These are phyloP conservation scores for Prunus mira DNA, from an alignment of 306 rosid species.

Conservation along the genomic window DNA sequence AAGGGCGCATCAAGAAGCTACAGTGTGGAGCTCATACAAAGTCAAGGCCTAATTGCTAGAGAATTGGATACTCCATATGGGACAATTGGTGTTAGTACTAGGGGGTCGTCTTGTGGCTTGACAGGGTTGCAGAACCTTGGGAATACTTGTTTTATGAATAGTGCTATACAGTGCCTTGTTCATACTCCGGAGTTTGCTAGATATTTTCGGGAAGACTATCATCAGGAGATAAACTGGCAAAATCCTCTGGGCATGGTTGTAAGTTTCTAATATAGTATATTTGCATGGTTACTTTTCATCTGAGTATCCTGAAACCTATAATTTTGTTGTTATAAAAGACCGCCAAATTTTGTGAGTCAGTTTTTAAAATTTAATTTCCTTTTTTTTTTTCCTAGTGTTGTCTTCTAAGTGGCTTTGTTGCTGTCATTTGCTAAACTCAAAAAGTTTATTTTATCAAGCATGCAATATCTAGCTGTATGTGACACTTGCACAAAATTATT, in stretches of 20 bases:
- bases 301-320: neutral
- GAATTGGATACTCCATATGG: slow-evolving; percentile 64
- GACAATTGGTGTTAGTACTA: slow-evolving; percentile 71
- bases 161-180: slow-evolving; percentile 96
- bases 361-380: too few species aligned
- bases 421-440: too few species aligned
- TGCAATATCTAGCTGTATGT: too few species aligned
- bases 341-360: neutral
- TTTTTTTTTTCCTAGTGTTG: neutral
- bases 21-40: slow-evolving; percentile 53
- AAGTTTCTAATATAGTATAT: slow-evolving; percentile 47
- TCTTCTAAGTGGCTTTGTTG: neutral
- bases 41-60: slow-evolving; percentile 54
- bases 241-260: slow-evolving; percentile 99
- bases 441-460: too few species aligned
- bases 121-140: slow-evolving; percentile 95
- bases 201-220: slow-evolving; percentile 95
- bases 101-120: slow-evolving; percentile 88
- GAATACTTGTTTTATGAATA: slow-evolving; percentile 98
- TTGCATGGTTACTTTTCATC: neutral
- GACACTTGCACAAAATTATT: too few species aligned
- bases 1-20: slow-evolving; percentile 65
- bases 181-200: slow-evolving; percentile 93
- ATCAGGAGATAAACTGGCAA: slow-evolving; percentile 87
- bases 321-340: neutral